Percentiles rank a stretch among this genome's conserved stretches.
phyloP scores from a whole-genome alignment of 2,329 filamentous ascomycete species.

The Cercospora sp. region DNA sequence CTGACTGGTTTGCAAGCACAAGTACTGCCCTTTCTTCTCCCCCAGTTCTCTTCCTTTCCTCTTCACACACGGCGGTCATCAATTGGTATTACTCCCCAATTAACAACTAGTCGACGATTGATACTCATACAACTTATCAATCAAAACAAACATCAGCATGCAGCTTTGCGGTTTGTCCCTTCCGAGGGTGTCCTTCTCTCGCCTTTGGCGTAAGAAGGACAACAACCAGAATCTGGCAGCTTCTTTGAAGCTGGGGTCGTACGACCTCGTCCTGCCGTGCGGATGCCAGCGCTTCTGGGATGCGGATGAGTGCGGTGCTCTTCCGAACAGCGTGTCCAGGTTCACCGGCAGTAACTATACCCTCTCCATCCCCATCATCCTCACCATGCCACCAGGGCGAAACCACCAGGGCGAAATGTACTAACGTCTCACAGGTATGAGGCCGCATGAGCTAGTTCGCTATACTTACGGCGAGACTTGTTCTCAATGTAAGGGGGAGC shows the following conservation, averaged over 20 bases:
- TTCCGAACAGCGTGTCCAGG: neutral
- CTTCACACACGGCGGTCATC: neutral
- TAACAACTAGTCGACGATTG: neutral
- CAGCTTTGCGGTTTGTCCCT: conserved; percentile 8
- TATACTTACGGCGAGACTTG: conserved; percentile 10
- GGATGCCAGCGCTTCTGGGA: neutral
- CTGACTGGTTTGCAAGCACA: neutral
- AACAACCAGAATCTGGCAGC: neutral
- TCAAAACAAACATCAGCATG: conserved; percentile 9
- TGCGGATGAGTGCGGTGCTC: neutral
- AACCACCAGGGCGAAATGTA: neutral
- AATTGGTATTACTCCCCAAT: neutral
- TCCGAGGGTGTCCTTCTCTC: conserved; percentile 4
- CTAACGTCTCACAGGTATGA: conserved; percentile 5
- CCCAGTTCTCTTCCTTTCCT: neutral
- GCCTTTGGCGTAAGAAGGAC: neutral
- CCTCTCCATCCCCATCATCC: neutral
- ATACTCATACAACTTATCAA: neutral
- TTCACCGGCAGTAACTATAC: conserved; percentile 1
- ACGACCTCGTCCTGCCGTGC: neutral
- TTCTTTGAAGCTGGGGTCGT: neutral
- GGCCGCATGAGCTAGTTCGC: conserved; percentile 1
- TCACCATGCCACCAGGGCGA: neutral
- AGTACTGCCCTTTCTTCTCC: neutral
- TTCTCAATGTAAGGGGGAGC: conserved; percentile 9